Evolutionary conservation across 371 early-diverging fungal species (phyloP).

Genomic region (Syncephalis plumigaleata): DNA sequence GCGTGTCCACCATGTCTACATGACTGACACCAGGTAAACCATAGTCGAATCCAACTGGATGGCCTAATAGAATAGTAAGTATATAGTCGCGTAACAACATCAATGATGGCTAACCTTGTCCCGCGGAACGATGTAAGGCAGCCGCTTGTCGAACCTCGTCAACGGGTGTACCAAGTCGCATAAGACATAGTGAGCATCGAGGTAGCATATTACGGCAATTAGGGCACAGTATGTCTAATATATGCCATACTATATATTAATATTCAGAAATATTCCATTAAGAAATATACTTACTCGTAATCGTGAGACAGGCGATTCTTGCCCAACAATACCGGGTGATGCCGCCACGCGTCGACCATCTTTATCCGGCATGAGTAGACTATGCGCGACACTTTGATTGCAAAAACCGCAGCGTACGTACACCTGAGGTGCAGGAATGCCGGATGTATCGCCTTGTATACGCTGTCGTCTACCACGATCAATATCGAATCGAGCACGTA

Average conservation of each 20-base stretch:
- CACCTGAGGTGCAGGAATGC: conserved; percentile 57
- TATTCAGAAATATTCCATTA: background rate
- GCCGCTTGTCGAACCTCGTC: conserved; percentile 19
- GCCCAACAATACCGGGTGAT: conserved; percentile 3
- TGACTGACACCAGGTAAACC: conserved; percentile 97
- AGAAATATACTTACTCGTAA: conserved; percentile 6
- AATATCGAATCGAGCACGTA: conserved; percentile 78
- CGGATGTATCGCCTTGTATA: conserved; percentile 20
- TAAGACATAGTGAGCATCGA: conserved; percentile 79
- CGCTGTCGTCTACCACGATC: conserved; percentile 30
- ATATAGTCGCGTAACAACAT: background rate
- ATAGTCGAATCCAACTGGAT: conserved; percentile 58
- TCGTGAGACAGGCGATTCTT: conserved; percentile 7
- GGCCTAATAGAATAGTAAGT: background rate
- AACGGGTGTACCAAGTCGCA: conserved; percentile 68
- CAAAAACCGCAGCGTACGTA: conserved; percentile 85
- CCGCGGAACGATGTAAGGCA: conserved; percentile 1
- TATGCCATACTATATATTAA: too few relatives aligned
- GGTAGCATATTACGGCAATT: conserved; percentile 78
- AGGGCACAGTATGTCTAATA: conserved; percentile 46
- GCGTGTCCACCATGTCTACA: conserved; percentile 95
- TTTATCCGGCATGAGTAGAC: conserved; percentile 22
- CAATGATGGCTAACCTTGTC: conserved; percentile 17
- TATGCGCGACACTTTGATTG: conserved; percentile 54
- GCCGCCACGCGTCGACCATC: conserved; percentile 25